phyloP scores from a whole-genome alignment of 75 land plant genomes.

The Picea glauca region DNA sequence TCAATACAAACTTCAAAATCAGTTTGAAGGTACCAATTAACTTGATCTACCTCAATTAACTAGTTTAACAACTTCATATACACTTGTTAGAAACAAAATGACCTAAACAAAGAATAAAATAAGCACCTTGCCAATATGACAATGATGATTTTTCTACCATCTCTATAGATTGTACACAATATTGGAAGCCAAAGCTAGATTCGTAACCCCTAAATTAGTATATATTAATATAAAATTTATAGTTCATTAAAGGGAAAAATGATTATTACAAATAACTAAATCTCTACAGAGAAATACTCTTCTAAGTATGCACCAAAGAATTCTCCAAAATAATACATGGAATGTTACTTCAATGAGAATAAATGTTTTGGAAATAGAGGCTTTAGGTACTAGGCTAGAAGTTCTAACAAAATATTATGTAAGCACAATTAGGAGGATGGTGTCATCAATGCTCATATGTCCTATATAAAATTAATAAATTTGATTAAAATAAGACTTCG shows the following conservation, averaged over 20 bases:
- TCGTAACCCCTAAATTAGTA: conserved; percentile 56
- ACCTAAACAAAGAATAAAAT: conserved; percentile 1
- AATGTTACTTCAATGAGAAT: too few relatives aligned
- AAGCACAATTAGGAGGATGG: too few relatives aligned
- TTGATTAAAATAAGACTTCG: too few relatives aligned
- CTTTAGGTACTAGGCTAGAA: too few relatives aligned
- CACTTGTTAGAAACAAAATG: not conserved
- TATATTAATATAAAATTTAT: conserved; percentile 65
- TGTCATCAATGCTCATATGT: too few relatives aligned
- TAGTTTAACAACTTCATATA: not conserved
- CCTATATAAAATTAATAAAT: too few relatives aligned
- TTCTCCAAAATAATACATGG: not conserved
- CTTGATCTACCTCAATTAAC: not conserved
- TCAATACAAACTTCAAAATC: not conserved
- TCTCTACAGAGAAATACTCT: too few relatives aligned
- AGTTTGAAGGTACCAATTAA: not conserved
- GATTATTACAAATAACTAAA: not conserved
- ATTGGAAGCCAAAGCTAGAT: conserved; percentile 68
- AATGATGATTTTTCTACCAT: conserved; percentile 58
- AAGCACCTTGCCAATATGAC: conserved; percentile 52
- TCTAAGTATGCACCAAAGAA: not conserved
- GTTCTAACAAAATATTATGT: too few relatives aligned
- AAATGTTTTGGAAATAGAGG: too few relatives aligned
- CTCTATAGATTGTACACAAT: conserved; percentile 65
- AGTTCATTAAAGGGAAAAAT: not conserved